phyloP scores from a whole-genome alignment of 2,329 filamentous ascomycete genomes.

The Pseudopyrenochaeta lycopersici region DNA sequence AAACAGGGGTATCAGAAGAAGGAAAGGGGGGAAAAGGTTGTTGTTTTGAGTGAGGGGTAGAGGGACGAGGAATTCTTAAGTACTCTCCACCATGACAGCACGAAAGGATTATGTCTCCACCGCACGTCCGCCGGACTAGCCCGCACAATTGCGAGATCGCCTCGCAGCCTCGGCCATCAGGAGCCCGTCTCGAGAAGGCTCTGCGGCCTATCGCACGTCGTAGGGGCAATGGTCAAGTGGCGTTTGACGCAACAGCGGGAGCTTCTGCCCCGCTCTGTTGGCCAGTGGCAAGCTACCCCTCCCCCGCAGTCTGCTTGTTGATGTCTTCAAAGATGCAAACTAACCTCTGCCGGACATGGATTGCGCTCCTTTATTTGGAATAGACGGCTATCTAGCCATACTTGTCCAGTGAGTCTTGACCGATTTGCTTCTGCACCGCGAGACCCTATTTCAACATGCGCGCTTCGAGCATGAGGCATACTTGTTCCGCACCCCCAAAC shows the following conservation, averaged over 20 bases:
- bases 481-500: constrained; percentile 5
- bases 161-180: constrained; percentile 44
- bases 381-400: constrained; percentile 8
- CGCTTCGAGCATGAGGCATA: constrained; percentile 2
- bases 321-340: constrained; percentile 19
- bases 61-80: constrained; percentile 38
- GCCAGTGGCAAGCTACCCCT: constrained; percentile 44
- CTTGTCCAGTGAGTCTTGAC: constrained; percentile 1
- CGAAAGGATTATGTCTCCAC: constrained; percentile 31
- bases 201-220: constrained; percentile 30
- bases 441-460: constrained; percentile 1
- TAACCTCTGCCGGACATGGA: constrained; percentile 19
- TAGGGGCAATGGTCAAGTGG: constrained; percentile 24
- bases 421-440: constrained; percentile 1
- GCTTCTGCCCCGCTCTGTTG: constrained; percentile 38
- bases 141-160: constrained; percentile 17
- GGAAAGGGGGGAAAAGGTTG: constrained; percentile 21
- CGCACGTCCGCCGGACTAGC: constrained; percentile 25
- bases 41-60: constrained; percentile 29
- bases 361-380: constrained; percentile 22
- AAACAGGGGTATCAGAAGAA: constrained; percentile 38
- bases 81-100: constrained; percentile 38
- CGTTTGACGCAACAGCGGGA: constrained; percentile 29
- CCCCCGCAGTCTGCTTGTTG: constrained; percentile 37
- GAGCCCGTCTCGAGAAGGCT: constrained; percentile 31